Evolutionary conservation across 495 filamentous ascomycete genomes (phyloP), one percentile per base, ranked within the genome.

Genomic region (Penicillium flavigenum): DNA sequence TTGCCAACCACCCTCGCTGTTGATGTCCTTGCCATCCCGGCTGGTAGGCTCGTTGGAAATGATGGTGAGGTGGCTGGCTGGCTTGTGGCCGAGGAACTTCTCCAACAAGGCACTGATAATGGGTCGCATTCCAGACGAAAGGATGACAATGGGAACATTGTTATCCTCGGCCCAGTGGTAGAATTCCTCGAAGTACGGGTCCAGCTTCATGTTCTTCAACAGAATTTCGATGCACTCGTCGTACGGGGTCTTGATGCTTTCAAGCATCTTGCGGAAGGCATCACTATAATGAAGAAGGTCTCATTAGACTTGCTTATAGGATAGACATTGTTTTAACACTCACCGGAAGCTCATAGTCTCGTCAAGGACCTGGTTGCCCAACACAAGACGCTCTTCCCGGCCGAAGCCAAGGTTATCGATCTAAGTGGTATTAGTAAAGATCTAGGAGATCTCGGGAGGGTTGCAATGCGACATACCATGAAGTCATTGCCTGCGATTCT

Each of bases 381-480:
- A 79, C 67, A 84, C 68, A 8, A 70, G 73, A 47, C 93, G 88
- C 41, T 81, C 81, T 57, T 79, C 80, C 6, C 69, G 59, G 45
- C 93, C 93, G 65, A 83, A 96, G 51, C 93, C 94, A 22, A 95
- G 80, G 72, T 91, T 95, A 76, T 98, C 94, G 50, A 92, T 96
- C 85, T 88, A 53, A 51, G 51, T 51, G 10, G 36, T 66, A 54
- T 63, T 48, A 57, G 53, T 16, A 47, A 48, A 38, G 49, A 10
- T 11, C 31, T 38, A 56, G 48, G 34, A 43, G 39, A 24, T 2
- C 22, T 24, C 22, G 22, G 22, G 22, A 16, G 5, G 42, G 17
- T 14, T 38, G 36, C 11, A n/a, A 48, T 24, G 31, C 24, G 8
- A 61, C 57, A 57, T 76, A 86, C 85, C 76, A 97, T 79, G 73